These are phyloP conservation scores for Xylaria sp. DNA, from an alignment of 2,329 filamentous ascomycete genomes.

Conservation along the genomic window DNA sequence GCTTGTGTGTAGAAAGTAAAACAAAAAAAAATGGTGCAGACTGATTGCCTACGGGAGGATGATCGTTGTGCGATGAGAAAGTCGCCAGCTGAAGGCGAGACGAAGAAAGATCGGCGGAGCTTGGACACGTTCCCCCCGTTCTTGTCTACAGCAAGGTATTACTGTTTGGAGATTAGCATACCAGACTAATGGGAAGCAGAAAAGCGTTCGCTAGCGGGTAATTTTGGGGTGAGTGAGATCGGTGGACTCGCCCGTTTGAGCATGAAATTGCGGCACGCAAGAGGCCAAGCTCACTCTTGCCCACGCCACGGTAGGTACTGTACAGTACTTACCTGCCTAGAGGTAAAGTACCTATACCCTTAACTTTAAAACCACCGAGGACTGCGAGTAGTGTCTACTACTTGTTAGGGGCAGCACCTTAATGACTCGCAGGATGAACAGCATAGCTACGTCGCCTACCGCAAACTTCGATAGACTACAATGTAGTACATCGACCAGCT, in stretches of 20 bases:
- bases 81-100: slow-evolving; percentile 22
- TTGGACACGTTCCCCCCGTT: slow-evolving; percentile 13
- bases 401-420: neutral
- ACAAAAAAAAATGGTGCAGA: slow-evolving; percentile 9
- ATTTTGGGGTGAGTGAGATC: slow-evolving; percentile 26
- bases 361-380: neutral
- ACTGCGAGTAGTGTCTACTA: neutral
- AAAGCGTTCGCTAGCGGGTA: slow-evolving; percentile 21
- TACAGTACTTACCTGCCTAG: neutral
- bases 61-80: slow-evolving; percentile 20
- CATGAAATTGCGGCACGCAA: neutral
- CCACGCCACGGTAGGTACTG: neutral
- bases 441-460: too few species aligned
- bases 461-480: too few species aligned
- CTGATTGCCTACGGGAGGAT: slow-evolving; percentile 12
- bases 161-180: slow-evolving; percentile 5
- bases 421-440: neutral
- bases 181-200: slow-evolving; percentile 3
- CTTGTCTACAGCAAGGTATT: neutral
- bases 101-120: slow-evolving; percentile 34
- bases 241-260: neutral
- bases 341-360: too few species aligned
- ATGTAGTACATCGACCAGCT: neutral
- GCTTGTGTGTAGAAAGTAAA: neutral
- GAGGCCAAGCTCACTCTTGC: neutral